Evolutionary conservation across 2,329 filamentous ascomycete genomes (phyloP).

Genomic region (Camillea tinctor): DNA sequence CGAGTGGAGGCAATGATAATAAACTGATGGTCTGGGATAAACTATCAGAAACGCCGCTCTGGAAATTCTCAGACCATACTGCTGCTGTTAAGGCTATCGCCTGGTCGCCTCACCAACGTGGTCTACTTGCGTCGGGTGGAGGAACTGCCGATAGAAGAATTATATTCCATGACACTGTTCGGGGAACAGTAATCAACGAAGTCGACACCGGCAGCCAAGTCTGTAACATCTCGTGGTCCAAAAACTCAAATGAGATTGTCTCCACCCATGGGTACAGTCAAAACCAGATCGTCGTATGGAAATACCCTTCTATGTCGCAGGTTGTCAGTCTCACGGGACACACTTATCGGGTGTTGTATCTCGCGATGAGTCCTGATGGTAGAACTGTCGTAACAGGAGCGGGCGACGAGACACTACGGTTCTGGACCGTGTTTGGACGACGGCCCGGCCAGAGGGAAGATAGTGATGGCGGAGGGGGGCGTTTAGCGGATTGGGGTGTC

Average conservation of each 20-base stretch:
- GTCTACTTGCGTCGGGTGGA: slow-evolving; percentile 90
- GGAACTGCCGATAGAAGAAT: slow-evolving; percentile 95
- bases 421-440: slow-evolving; percentile 94
- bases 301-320: slow-evolving; percentile 97
- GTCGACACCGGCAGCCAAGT: slow-evolving; percentile 97
- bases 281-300: slow-evolving; percentile 99
- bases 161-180: slow-evolving; percentile 95
- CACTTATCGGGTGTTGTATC: slow-evolving; percentile 92
- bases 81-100: slow-evolving; percentile 97
- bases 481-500: slow-evolving; percentile 76
- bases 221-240: slow-evolving; percentile 97
- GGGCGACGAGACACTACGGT: slow-evolving; percentile 91
- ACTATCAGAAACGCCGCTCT: slow-evolving; percentile 84
- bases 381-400: slow-evolving; percentile 92
- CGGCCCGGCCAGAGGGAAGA: slow-evolving; percentile 71
- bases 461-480: slow-evolving; percentile 57
- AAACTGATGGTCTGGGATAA: slow-evolving; percentile 99
- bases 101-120: slow-evolving; percentile 95
- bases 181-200: slow-evolving; percentile 78
- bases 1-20: slow-evolving; percentile 96
- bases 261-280: slow-evolving; percentile 96
- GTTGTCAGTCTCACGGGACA: slow-evolving; percentile 94
- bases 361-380: slow-evolving; percentile 96
- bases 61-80: slow-evolving; percentile 92
- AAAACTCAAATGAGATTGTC: slow-evolving; percentile 96